Evolutionary conservation across 345 rosid species (phyloP).

Genomic region (Eucalyptus melliodora): DNA sequence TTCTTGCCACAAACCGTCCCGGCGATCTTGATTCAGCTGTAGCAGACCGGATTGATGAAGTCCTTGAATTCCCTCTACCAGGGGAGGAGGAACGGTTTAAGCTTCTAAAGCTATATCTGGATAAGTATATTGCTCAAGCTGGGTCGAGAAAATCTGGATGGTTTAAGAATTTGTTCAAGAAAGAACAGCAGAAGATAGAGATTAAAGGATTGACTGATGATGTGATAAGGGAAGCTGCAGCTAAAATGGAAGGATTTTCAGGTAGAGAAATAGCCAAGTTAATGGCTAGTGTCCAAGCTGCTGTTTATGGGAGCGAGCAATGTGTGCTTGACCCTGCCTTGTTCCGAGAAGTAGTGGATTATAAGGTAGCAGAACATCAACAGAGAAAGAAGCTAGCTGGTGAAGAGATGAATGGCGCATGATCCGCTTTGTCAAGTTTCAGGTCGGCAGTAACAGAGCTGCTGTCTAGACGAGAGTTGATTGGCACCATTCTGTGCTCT

Average conservation of each 20-base stretch:
- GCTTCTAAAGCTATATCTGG: constrained; percentile 78
- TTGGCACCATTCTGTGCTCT: not conserved
- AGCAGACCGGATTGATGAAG: constrained; percentile 86
- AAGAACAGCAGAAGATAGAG: constrained; percentile 57
- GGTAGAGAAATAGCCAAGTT: constrained; percentile 89
- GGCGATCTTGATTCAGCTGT: constrained; percentile 97
- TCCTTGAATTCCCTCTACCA: constrained; percentile 84
- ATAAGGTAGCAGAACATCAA: constrained; percentile 88
- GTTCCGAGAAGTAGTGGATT: constrained; percentile 87
- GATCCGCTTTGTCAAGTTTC: not conserved
- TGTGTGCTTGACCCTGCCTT: constrained; percentile 64
- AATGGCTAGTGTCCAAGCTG: constrained; percentile 93
- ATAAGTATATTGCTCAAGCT: constrained; percentile 69
- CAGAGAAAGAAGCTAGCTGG: constrained; percentile 71
- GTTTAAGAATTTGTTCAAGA: constrained; percentile 41
- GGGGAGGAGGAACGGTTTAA: constrained; percentile 78
- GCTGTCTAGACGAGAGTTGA: not conserved
- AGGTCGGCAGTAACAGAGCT: not conserved
- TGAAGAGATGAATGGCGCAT: not conserved
- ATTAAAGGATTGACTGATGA: constrained; percentile 69
- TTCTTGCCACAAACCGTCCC: constrained; percentile 96
- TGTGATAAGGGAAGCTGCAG: constrained; percentile 70
- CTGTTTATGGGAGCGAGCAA: constrained; percentile 76
- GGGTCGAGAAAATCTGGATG: constrained; percentile 44
- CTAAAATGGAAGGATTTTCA: constrained; percentile 77